Conservation (phyloP, 306 rosid genomes). For the Arachis stenosperma region DNA sequence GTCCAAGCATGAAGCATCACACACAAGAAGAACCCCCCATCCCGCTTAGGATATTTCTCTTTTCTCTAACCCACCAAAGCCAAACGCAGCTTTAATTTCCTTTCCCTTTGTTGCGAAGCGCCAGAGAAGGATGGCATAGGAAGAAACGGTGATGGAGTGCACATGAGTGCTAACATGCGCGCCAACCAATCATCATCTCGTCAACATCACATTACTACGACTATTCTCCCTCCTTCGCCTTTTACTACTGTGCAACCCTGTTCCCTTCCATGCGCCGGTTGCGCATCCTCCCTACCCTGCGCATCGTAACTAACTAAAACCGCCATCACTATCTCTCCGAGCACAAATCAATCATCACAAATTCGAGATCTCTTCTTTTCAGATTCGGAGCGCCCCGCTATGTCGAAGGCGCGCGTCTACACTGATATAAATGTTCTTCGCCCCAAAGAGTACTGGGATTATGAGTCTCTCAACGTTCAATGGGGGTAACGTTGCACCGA, state of each 20-base stretch:
- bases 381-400: conserved; percentile 27
- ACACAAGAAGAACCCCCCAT: background rate
- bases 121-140: conserved; percentile 28
- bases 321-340: conserved; percentile 23
- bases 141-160: background rate
- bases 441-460: conserved; percentile 87
- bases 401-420: conserved; percentile 86
- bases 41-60: conserved; percentile 1
- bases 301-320: conserved; percentile 22
- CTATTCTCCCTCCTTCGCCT: conserved; percentile 17
- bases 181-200: conserved; percentile 33
- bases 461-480: conserved; percentile 83
- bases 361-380: conserved; percentile 35
- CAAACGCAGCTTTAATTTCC: conserved; percentile 3
- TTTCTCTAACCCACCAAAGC: background rate
- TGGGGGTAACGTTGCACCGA: conserved; percentile 63
- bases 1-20: background rate
- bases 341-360: background rate
- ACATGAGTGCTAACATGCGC: conserved; percentile 51
- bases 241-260: conserved; percentile 47
- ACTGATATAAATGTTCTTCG: conserved; percentile 73
- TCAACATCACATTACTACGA: conserved; percentile 24
- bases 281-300: conserved; percentile 49
- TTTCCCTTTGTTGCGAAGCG: conserved; percentile 23
- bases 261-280: conserved; percentile 42